Evolutionary conservation across 192 early-diverging fungal species (phyloP).

Genomic region (Pecoramyces ruminantium): DNA sequence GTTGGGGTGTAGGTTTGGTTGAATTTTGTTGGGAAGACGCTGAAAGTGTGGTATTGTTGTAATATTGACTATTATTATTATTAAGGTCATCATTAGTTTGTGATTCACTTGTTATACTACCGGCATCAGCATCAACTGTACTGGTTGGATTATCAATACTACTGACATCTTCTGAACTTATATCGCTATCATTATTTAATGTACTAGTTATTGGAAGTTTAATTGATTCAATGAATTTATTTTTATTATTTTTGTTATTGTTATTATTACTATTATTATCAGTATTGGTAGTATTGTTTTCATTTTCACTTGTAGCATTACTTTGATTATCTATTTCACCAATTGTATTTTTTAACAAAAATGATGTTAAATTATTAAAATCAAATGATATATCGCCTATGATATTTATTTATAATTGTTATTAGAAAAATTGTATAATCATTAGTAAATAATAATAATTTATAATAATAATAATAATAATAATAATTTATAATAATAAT

Average conservation of each 20-base stretch:
- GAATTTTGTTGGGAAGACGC: neutral
- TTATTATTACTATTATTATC: too few species aligned
- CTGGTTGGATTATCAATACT: neutral
- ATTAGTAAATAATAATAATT: too few species aligned
- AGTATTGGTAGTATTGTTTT: neutral
- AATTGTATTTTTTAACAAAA: neutral
- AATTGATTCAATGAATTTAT: neutral
- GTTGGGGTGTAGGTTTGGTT: neutral
- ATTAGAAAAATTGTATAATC: too few species aligned
- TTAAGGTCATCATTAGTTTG: slow-evolving; percentile 2
- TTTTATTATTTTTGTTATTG: too few species aligned
- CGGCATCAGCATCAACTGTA: neutral
- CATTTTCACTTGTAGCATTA: neutral
- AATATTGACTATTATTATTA: slow-evolving; percentile 20
- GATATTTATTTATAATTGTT: too few species aligned
- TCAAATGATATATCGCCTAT: neutral
- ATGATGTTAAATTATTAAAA: neutral
- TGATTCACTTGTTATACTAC: slow-evolving; percentile 5
- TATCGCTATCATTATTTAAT: neutral
- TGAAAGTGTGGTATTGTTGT: neutral
- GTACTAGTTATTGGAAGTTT: neutral
- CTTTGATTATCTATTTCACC: neutral
- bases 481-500: too few species aligned
- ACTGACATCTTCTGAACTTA: neutral
- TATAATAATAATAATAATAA: too few species aligned